Evolutionary conservation across 495 filamentous ascomycete genomes (phyloP).

Genomic region (Penicillium paxilli): DNA sequence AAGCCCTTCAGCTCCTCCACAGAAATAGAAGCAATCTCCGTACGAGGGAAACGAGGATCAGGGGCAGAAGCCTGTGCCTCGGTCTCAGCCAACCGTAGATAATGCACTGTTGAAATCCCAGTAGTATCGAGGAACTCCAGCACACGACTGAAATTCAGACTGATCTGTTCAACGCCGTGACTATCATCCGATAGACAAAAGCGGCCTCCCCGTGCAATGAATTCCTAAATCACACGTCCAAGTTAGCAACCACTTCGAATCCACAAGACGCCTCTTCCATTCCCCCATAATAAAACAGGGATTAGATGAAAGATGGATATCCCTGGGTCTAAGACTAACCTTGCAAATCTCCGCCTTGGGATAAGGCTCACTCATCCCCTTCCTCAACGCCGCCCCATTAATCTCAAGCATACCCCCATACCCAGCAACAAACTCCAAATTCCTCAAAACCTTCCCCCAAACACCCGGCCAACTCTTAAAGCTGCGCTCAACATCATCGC

Average conservation of each 20-base stretch:
- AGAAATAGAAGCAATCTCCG: conserved; percentile 28
- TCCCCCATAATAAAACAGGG: conserved; percentile 8
- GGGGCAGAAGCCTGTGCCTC: conserved; percentile 16
- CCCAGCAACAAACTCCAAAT: conserved; percentile 64
- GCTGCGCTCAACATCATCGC: conserved; percentile 60
- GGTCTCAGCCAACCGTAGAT: conserved; percentile 34
- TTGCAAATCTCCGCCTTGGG: conserved; percentile 75
- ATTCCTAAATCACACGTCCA: conserved; percentile 45
- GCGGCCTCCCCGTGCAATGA: conserved; percentile 64
- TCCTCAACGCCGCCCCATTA: conserved; percentile 82
- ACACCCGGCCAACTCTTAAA: conserved; percentile 58
- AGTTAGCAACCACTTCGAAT: conserved; percentile 7
- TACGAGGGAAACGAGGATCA: conserved; percentile 44
- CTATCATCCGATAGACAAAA: conserved; percentile 93
- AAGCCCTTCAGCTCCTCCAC: conserved; percentile 24
- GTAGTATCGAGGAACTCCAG: conserved; percentile 55
- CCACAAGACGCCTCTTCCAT: neutral
- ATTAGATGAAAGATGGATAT: too few relatives aligned
- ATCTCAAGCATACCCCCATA: conserved; percentile 86
- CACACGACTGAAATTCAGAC: conserved; percentile 62
- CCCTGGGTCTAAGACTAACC: conserved; percentile 60
- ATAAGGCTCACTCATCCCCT: conserved; percentile 90
- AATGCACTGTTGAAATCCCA: conserved; percentile 47
- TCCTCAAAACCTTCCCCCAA: conserved; percentile 72
- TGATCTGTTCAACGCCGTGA: conserved; percentile 80